Evolutionary conservation across 1,139 yeast species (phyloP), one percentile per base, ranked within the genome.

Genomic region (Pichia sp.): DNA sequence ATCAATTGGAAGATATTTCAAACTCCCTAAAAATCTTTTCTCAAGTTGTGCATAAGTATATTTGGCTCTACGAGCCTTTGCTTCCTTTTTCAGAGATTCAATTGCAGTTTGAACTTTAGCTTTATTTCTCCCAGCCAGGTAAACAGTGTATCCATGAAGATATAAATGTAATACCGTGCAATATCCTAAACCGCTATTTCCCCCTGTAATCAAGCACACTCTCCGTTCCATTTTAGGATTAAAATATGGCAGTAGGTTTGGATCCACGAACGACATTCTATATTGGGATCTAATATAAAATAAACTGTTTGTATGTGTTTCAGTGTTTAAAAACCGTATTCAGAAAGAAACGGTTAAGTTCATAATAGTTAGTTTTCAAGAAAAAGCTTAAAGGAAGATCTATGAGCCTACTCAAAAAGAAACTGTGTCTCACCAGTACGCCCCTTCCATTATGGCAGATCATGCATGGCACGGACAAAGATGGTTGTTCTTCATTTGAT

Each of bases 101-200:
- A 80, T 75, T 3, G 88, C 85, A 32, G 66, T 67, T 13, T 59
- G 57, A 0, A 81, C 80, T 48, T 78, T 71, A n/a, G 65, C 60
- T 34, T 66, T 68, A 50, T 72, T 78, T 49, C 95, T 64, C 1
- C 94, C 91, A 1, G 81, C 85, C 41, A 85, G 65, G 55, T 86
- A 86, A 3, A 86, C 80, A 4, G 70, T 64, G 56, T 75, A 82
- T 0, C 96, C 96, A 54, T 85, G 95, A 40, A 84, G 64, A 54
- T 80, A 84, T 11, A 87, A 68, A 54, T 85, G 93, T 18, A 85
- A 63, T 4, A 75, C 84, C 0, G 93, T 81, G 57, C 67, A 82
- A 69, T 78, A 84, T 5, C 96, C 95, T 19, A 84, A 71, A 0
- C 95, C 95, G 34, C 81, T 71, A 54, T 80, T 83, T 6, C 88